These are phyloP conservation scores for Tolypocladium guangdongense DNA, from an alignment of 2,329 filamentous ascomycete species.

Conservation along the genomic window DNA sequence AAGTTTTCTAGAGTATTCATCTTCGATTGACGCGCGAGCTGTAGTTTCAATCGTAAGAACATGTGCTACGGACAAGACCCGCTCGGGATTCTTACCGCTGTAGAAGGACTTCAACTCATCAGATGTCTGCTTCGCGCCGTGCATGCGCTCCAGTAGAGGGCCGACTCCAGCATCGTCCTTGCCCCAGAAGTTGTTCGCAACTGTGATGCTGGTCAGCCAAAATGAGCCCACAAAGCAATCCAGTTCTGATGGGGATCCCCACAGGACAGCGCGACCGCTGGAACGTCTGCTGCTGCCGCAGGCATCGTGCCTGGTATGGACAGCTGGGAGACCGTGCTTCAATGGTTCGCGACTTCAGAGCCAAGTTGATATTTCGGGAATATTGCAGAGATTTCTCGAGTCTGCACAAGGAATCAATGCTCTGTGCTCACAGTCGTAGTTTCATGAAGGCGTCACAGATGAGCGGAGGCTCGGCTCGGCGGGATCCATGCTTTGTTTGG, in stretches of 20 bases:
- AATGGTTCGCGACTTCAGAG: not conserved
- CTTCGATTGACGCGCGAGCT: constrained; percentile 89
- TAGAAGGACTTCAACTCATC: constrained; percentile 94
- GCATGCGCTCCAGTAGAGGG: constrained; percentile 89
- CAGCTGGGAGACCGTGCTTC: not conserved
- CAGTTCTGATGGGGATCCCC: constrained; percentile 13
- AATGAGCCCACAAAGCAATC: not conserved
- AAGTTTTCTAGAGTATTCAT: constrained; percentile 89
- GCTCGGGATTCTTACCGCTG: constrained; percentile 42
- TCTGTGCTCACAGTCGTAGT: not conserved
- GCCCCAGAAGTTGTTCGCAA: constrained; percentile 99
- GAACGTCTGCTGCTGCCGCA: constrained; percentile 48
- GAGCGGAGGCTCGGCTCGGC: not conserved
- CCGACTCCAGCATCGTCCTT: constrained; percentile 95
- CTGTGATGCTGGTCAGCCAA: constrained; percentile 30
- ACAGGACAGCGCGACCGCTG: constrained; percentile 60
- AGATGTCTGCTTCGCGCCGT: constrained; percentile 83
- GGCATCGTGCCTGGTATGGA: constrained; percentile 37
- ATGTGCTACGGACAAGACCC: not conserved
- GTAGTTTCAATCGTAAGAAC: not conserved
- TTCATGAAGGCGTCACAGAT: not conserved
- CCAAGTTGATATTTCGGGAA: no score
- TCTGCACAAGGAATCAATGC: not conserved
- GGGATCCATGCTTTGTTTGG: not conserved
- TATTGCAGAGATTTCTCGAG: not conserved